Conservation (phyloP, 1,139 yeast species). For the Candida anutae region DNA sequence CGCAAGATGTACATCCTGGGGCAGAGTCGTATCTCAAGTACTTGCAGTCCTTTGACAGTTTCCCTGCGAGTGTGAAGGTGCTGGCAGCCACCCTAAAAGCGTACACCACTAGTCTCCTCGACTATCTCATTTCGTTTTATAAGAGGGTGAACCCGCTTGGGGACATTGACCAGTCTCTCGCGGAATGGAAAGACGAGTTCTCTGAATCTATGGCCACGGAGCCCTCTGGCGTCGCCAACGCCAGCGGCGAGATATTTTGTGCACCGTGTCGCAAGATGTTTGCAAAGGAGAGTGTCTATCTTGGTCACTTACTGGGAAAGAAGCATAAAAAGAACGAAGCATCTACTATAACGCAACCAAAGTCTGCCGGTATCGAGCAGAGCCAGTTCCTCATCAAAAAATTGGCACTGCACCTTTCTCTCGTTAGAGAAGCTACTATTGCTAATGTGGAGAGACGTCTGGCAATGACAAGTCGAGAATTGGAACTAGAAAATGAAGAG, state of each 20-base stretch:
- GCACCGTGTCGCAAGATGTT: conserved; percentile 57
- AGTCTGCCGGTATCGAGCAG: background rate
- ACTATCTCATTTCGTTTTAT: conserved; percentile 42
- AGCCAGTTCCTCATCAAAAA: conserved; percentile 1
- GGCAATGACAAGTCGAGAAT: conserved; percentile 70
- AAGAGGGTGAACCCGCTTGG: conserved; percentile 45
- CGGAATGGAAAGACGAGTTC: no score
- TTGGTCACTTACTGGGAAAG: conserved; percentile 67
- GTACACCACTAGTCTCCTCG: conserved; percentile 21
- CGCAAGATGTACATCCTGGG: no score
- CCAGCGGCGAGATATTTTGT: conserved; percentile 40
- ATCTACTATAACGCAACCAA: conserved; percentile 4
- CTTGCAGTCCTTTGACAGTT: conserved; percentile 39
- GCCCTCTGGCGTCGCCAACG: conserved; percentile 30
- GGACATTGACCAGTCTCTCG: no score
- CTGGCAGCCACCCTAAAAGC: conserved; percentile 36
- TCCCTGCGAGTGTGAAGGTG: conserved; percentile 19
- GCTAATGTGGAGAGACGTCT: conserved; percentile 58
- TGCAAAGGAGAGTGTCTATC: conserved; percentile 56
- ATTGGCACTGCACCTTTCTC: conserved; percentile 25
- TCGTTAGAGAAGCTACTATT: conserved; percentile 41
- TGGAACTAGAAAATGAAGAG: conserved; percentile 34
- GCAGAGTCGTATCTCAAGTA: conserved; percentile 43
- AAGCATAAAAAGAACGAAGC: conserved; percentile 53
- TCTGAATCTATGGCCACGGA: no score